Evolutionary conservation across 2,329 filamentous ascomycete species (phyloP).

Genomic region (Cercospora zeae-maydis): DNA sequence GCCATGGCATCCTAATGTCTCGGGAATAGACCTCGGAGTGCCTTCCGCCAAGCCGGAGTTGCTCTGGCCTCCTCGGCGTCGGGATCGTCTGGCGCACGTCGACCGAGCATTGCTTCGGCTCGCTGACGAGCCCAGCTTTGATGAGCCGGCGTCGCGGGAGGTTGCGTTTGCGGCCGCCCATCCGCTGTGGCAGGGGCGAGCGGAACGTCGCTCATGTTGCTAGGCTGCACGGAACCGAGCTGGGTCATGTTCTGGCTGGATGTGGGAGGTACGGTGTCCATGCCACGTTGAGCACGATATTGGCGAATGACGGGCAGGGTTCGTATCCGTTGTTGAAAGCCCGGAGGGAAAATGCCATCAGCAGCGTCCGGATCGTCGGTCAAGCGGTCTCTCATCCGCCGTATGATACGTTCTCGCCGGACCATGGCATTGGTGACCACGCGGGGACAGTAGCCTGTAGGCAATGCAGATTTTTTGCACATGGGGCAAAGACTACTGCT

Average conservation of each 20-base stretch:
- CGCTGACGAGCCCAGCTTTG: conserved; percentile 47
- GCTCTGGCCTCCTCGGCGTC: conserved; percentile 30
- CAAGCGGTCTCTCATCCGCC: conserved; percentile 55
- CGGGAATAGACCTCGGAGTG: conserved; percentile 31
- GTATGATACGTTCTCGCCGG: conserved; percentile 68
- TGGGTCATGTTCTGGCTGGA: conserved; percentile 25
- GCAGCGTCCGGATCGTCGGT: conserved; percentile 14
- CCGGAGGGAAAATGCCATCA: conserved; percentile 12
- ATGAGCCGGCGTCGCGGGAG: conserved; percentile 29
- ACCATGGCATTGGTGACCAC: conserved; percentile 83
- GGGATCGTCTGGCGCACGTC: conserved; percentile 27
- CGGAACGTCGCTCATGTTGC: background rate
- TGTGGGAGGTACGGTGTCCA: conserved; percentile 5
- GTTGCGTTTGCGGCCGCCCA: conserved; percentile 10
- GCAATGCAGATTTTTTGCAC: conserved; percentile 81
- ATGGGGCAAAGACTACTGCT: conserved; percentile 85
- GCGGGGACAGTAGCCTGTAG: conserved; percentile 55
- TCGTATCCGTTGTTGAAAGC: conserved; percentile 9
- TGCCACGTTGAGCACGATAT: conserved; percentile 11
- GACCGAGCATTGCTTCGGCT: conserved; percentile 44
- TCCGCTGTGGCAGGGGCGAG: background rate
- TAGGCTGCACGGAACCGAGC: conserved; percentile 5
- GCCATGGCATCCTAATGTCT: conserved; percentile 13
- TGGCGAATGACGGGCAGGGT: conserved; percentile 15
- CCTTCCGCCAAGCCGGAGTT: conserved; percentile 32